A percentile compares a stretch with the other conserved stretches of the same genome.
Evolutionary conservation across 2,329 filamentous ascomycete species (phyloP).

Genomic region (Dryadomyces quercivorus): DNA sequence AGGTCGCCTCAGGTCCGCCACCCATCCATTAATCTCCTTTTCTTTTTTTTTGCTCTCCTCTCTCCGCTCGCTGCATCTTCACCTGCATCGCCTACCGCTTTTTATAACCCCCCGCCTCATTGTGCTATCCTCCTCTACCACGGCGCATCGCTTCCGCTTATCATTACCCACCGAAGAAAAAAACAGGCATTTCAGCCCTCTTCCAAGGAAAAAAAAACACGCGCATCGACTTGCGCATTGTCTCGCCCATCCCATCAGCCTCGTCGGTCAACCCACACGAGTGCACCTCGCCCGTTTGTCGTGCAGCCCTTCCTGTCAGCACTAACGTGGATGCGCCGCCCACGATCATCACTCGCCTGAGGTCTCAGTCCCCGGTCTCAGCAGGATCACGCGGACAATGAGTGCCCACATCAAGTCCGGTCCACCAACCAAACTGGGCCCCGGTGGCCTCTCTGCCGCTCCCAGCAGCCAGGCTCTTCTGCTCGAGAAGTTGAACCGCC

Average conservation of each 20-base stretch:
- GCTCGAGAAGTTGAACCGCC: slow-evolving; percentile 67
- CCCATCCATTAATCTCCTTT: slow-evolving; percentile 5
- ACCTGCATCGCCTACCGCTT: neutral
- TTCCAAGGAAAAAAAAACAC: neutral
- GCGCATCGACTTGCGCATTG: neutral
- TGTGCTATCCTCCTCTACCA: neutral
- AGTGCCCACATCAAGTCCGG: slow-evolving; percentile 39
- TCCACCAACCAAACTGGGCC: slow-evolving; percentile 38
- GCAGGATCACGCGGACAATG: slow-evolving; percentile 26
- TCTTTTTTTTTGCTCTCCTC: neutral
- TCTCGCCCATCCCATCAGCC: neutral
- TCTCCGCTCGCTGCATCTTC: neutral
- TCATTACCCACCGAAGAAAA: neutral
- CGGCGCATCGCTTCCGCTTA: neutral
- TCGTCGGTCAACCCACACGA: neutral
- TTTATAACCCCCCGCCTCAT: neutral
- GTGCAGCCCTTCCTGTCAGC: neutral
- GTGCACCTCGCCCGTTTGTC: too few relatives aligned
- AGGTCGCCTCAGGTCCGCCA: slow-evolving; percentile 12
- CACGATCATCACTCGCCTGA: neutral
- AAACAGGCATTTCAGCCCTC: too few relatives aligned
- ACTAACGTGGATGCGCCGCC: slow-evolving; percentile 8
- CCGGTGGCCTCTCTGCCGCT: slow-evolving; percentile 30
- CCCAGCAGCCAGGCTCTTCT: slow-evolving; percentile 52
- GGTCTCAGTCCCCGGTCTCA: slow-evolving; percentile 1